phyloP scores from a whole-genome alignment of 257 asterid genomes.

The Thymus quinquecostatus region DNA sequence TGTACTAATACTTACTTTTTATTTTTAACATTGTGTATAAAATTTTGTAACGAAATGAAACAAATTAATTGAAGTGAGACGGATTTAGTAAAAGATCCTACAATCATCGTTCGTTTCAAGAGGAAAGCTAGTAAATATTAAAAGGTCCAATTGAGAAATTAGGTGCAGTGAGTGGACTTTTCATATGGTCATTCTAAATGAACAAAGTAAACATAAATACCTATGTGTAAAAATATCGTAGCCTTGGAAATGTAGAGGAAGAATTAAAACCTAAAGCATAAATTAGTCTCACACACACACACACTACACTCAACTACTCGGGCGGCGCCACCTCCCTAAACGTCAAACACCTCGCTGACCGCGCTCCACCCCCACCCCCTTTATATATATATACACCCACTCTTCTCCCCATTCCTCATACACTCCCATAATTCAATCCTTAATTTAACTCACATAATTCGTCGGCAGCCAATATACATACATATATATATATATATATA shows the following conservation, averaged over 20 bases:
- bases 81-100: too few relatives aligned
- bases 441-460: too few relatives aligned
- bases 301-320: slow-evolving; percentile 24
- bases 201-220: not conserved
- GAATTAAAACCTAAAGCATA: not conserved
- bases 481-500: not conserved
- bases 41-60: too few relatives aligned
- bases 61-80: too few relatives aligned
- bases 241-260: not conserved
- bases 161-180: too few relatives aligned
- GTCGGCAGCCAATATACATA: not conserved
- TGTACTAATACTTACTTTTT: too few relatives aligned
- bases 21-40: too few relatives aligned
- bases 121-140: too few relatives aligned
- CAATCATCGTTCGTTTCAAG: too few relatives aligned
- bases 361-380: slow-evolving; percentile 2
- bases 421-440: not conserved
- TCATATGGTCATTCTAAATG: too few relatives aligned
- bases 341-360: slow-evolving; percentile 30
- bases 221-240: not conserved
- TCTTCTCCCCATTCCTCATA: not conserved
- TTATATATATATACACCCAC: not conserved
- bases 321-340: slow-evolving; percentile 32
- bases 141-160: too few relatives aligned
- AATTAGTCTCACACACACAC: slow-evolving; percentile 1